These are phyloP conservation scores for Mycena albidolilacea DNA, from an alignment of 768 basidiomycete species.

Conservation along the genomic window DNA sequence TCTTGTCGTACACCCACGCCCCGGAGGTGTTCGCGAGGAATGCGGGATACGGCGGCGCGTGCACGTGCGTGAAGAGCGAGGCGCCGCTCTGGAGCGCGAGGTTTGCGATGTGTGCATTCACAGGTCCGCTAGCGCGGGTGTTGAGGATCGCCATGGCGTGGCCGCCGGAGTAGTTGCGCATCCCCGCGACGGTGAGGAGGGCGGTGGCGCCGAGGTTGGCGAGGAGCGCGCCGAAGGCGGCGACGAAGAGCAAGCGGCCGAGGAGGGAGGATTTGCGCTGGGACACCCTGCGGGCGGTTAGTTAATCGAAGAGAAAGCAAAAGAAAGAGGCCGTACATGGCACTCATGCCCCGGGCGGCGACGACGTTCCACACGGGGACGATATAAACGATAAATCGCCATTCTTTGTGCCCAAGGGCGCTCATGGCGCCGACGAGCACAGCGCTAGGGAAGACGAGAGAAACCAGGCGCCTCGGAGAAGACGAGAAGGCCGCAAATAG, in stretches of 20 bases:
- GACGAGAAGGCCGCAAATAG: slow-evolving; percentile 67
- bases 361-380: slow-evolving; percentile 87
- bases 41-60: slow-evolving; percentile 68
- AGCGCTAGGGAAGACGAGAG: slow-evolving; percentile 61
- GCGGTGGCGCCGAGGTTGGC: slow-evolving; percentile 69
- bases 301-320: not conserved
- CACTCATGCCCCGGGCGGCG: slow-evolving; percentile 75
- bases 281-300: slow-evolving; percentile 54
- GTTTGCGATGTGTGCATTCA: slow-evolving; percentile 86
- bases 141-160: slow-evolving; percentile 78
- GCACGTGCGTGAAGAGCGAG: slow-evolving; percentile 85
- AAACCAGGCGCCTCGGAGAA: slow-evolving; percentile 62
- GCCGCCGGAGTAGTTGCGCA: slow-evolving; percentile 92
- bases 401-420: slow-evolving; percentile 92
- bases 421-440: slow-evolving; percentile 77
- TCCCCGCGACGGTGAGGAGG: slow-evolving; percentile 71
- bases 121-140: slow-evolving; percentile 49
- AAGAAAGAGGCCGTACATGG: slow-evolving; percentile 69
- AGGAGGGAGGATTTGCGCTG: slow-evolving; percentile 64
- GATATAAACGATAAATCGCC: slow-evolving; percentile 94
- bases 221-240: slow-evolving; percentile 62
- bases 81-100: slow-evolving; percentile 93
- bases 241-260: slow-evolving; percentile 62
- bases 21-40: slow-evolving; percentile 29
- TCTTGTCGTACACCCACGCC: slow-evolving; percentile 86